Evolutionary conservation across 1,284 basidiomycete species (phyloP), one percentile per base, ranked within the genome.

Genomic region (Uromyces viciae-fabae): DNA sequence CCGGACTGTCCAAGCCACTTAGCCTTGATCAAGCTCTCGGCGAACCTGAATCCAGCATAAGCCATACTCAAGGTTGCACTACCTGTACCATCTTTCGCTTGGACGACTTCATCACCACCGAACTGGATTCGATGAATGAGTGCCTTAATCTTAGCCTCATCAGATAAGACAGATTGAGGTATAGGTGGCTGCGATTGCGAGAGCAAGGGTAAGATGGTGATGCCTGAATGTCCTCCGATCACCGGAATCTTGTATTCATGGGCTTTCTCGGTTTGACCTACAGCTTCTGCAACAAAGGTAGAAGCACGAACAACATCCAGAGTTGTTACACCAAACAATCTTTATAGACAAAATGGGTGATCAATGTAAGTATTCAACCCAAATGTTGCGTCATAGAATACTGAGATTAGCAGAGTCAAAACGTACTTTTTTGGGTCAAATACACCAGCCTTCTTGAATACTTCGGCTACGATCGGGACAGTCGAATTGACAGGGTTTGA

Each of bases 281-380:
- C 88, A 85, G 97, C 88, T 82, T 90, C 90, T 49, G 91, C 90
- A 82, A 95, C 90, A 90, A 99, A 99, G 83, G 93, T 94, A 66
- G 94, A 91, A 60, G 96, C 92, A 85, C 96, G 94, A 86, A 98
- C 94, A 84, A 98, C 93, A 86, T 99, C 97, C 85, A 98, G 93
- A 84, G 95, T 95, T 86, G 95, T 98, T 83, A 99, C 93, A 90
- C 96, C 90, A 85, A 89, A 90, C 83, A 89, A 85, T 83, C 86
- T 87, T 78, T 11, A 9, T 42, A 60, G 52, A 43, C 69, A 42
- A 78, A 38, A n/a, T n/a, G n/a, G n/a, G n/a, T n/a, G n/a, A n/a
- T n/a, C n/a, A n/a, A n/a, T n/a, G n/a, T n/a, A n/a, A n/a, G n/a
- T n/a, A n/a, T 46, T 79, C 73, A 58, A 76, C 46, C 54, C 56